Conservation (phyloP, 768 basidiomycete genomes). For the Phylloporus scabripes region DNA sequence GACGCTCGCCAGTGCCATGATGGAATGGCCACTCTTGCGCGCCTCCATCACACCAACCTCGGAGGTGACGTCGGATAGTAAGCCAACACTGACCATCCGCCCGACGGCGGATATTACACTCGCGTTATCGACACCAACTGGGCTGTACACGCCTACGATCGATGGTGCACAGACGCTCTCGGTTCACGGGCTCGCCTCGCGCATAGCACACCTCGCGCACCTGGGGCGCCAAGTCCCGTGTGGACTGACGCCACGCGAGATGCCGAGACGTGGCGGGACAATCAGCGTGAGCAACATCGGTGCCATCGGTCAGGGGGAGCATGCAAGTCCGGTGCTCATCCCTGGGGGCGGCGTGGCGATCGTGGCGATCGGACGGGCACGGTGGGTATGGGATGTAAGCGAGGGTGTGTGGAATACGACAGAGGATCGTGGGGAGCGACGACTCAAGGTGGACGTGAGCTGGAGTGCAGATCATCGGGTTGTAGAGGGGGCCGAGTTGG, state of each 20-base stretch:
- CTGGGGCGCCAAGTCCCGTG: constrained; percentile 65
- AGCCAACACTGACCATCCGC: constrained; percentile 68
- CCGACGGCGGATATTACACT: constrained; percentile 69
- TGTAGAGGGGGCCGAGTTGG: constrained; percentile 84
- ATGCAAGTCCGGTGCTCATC: constrained; percentile 69
- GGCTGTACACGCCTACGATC: constrained; percentile 78
- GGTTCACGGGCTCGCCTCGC: constrained; percentile 57
- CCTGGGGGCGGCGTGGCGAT: constrained; percentile 84
- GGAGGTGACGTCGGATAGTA: constrained; percentile 25
- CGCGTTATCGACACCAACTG: constrained; percentile 75
- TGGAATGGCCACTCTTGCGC: constrained; percentile 80
- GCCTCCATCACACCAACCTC: constrained; percentile 55
- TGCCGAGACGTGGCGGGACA: constrained; percentile 74
- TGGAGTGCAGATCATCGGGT: constrained; percentile 88
- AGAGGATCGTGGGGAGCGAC: constrained; percentile 38
- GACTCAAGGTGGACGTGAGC: constrained; percentile 59
- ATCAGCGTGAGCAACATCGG: constrained; percentile 81
- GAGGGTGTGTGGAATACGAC: constrained; percentile 29
- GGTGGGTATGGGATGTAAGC: constrained; percentile 71
- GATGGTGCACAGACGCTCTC: constrained; percentile 47
- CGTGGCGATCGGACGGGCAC: constrained; percentile 72
- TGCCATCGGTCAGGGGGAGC: constrained; percentile 66
- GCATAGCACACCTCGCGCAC: constrained; percentile 53
- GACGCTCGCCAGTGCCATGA: constrained; percentile 72
- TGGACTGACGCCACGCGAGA: constrained; percentile 58